Percentiles rank a stretch among this genome's conserved stretches.
Evolutionary conservation across 176 grass and related monocot genomes (phyloP).

Genomic region (Triticum turgidum): DNA sequence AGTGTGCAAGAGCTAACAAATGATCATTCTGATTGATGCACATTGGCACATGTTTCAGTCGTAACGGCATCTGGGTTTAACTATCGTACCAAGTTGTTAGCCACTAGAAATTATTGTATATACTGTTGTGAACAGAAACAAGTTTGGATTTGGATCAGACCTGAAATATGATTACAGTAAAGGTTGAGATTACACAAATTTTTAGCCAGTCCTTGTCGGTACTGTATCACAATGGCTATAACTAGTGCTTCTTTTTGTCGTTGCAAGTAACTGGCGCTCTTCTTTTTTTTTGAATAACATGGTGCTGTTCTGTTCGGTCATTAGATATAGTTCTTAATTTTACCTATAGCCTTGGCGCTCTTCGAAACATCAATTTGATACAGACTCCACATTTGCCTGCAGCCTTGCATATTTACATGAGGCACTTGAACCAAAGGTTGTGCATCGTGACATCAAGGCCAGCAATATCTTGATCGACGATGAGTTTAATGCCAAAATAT

Average conservation of each 20-base stretch:
- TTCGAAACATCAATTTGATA: slow-evolving; percentile 23
- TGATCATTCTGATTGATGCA: slow-evolving; percentile 3
- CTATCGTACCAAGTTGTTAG: neutral
- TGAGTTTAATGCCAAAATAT: slow-evolving; percentile 95
- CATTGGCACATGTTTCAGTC: slow-evolving; percentile 1
- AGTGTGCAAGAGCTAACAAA: slow-evolving; percentile 21
- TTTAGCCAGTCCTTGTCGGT: slow-evolving; percentile 4
- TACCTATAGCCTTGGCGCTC: neutral
- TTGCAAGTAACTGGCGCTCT: neutral
- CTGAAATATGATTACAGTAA: slow-evolving; percentile 1
- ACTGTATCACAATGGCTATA: neutral
- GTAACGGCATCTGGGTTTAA: neutral
- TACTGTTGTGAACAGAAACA: slow-evolving; percentile 19
- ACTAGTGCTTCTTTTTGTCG: neutral
- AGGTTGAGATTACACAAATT: neutral
- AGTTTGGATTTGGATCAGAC: neutral
- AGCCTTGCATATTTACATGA: slow-evolving; percentile 97
- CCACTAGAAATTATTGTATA: neutral
- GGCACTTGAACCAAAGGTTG: slow-evolving; percentile 96
- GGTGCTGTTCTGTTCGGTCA: neutral
- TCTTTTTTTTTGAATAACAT: neutral
- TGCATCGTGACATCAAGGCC: slow-evolving; percentile 92
- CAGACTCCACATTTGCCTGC: slow-evolving; percentile 25
- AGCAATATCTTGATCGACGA: slow-evolving; percentile 95
- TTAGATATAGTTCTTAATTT: slow-evolving; percentile 21